A percentile compares a stretch with the other conserved stretches of the same genome.
Conservation (phyloP, 2,329 filamentous ascomycete genomes). For the Ceratocystis cubensis region DNA sequence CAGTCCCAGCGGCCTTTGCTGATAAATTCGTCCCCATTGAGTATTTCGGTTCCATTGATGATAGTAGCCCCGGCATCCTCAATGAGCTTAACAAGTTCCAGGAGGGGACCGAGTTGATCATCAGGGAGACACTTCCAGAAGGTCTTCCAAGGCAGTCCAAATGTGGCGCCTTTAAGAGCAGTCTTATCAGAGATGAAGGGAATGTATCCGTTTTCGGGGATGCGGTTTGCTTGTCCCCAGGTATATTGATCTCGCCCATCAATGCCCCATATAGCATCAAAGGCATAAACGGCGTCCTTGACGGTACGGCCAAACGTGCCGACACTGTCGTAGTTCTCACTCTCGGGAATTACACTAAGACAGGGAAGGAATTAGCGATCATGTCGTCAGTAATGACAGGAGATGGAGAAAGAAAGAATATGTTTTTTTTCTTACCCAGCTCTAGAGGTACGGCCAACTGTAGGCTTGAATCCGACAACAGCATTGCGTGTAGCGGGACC, state of each 20-base stretch:
- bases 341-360: constrained; percentile 47
- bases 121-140: constrained; percentile 53
- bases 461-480: constrained; percentile 64
- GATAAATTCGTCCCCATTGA: constrained; percentile 48
- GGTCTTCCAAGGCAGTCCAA: constrained; percentile 59
- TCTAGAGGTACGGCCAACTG: constrained; percentile 57
- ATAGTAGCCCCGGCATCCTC: constrained; percentile 50
- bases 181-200: constrained; percentile 42
- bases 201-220: constrained; percentile 43
- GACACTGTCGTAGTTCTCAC: constrained; percentile 54
- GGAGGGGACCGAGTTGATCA: constrained; percentile 43
- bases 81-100: constrained; percentile 34
- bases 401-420: too few relatives aligned
- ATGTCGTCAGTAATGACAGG: neutral
- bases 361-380: neutral
- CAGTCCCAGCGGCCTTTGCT: constrained; percentile 61
- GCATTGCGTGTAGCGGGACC: constrained; percentile 57
- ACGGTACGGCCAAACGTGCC: constrained; percentile 57
- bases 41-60: constrained; percentile 57
- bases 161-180: constrained; percentile 47
- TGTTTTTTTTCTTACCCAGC: constrained; percentile 27
- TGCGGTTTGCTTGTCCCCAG: constrained; percentile 40
- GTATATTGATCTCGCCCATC: constrained; percentile 57
- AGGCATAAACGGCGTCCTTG: constrained; percentile 51
- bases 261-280: constrained; percentile 55